Evolutionary conservation across 306 rosid species (phyloP).

Genomic region (Fragaria iinumae): DNA sequence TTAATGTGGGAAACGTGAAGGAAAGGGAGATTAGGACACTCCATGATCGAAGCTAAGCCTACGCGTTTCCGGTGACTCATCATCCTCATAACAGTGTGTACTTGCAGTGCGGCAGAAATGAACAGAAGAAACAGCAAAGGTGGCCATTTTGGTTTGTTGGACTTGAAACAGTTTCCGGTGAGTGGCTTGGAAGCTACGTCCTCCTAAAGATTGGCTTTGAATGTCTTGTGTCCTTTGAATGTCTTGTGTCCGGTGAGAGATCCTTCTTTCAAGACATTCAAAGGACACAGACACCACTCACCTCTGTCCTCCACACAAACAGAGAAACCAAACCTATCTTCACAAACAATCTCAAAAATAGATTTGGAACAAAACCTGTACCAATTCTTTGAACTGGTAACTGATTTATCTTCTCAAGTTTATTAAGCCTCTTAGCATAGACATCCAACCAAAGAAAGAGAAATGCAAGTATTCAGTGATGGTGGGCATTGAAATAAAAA

Average conservation of each 20-base stretch:
- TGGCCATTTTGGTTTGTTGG: neutral
- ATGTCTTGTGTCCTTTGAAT: too few species aligned
- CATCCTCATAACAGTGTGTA: neutral
- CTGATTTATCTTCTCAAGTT: neutral
- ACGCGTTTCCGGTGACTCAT: conserved; percentile 17
- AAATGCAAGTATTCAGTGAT: neutral
- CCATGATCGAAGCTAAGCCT: neutral
- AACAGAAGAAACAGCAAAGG: neutral
- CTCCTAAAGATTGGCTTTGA: too few species aligned
- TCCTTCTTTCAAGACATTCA: too few species aligned
- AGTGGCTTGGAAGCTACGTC: neutral
- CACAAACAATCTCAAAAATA: neutral
- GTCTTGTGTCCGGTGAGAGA: too few species aligned
- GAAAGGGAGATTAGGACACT: neutral
- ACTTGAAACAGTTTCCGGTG: neutral
- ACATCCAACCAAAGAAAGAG: neutral
- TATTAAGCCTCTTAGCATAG: neutral
- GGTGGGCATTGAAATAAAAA: neutral
- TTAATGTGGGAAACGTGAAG: conserved; percentile 7
- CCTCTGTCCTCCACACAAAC: neutral
- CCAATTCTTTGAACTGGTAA: neutral
- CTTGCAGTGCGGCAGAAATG: neutral
- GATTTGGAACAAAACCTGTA: neutral
- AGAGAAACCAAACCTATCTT: neutral
- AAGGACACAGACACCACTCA: neutral